Evolutionary conservation across 352 stramenopile genomes (phyloP).

Genomic region (Thalassiosira allenii): DNA sequence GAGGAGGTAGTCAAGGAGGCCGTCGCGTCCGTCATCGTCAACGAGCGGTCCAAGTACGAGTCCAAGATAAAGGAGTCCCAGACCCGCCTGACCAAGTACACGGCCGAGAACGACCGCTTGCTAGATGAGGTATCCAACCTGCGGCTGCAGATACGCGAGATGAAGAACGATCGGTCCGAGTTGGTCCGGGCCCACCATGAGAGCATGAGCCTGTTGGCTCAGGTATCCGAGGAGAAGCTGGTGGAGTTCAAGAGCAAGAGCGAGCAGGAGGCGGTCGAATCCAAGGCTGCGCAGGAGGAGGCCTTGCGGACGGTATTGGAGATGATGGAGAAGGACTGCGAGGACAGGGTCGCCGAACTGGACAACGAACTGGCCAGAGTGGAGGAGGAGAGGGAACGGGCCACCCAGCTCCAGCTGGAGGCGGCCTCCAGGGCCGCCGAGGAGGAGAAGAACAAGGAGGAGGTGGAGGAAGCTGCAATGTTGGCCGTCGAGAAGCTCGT

Average conservation of each 20-base stretch:
- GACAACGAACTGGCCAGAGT: slow-evolving; percentile 42
- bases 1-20: slow-evolving; percentile 25
- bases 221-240: slow-evolving; percentile 63
- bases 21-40: slow-evolving; percentile 30
- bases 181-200: slow-evolving; percentile 58
- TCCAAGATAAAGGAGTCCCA: slow-evolving; percentile 26
- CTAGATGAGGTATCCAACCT: slow-evolving; percentile 59
- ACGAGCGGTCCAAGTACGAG: slow-evolving; percentile 35
- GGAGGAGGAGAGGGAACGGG: slow-evolving; percentile 47
- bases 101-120: slow-evolving; percentile 53
- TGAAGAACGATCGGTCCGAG: slow-evolving; percentile 59
- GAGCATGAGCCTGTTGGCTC: slow-evolving; percentile 51
- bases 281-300: slow-evolving; percentile 56
- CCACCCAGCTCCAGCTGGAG: slow-evolving; percentile 40
- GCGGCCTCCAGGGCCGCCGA: slow-evolving; percentile 24
- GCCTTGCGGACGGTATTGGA: slow-evolving; percentile 60
- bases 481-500: slow-evolving; percentile 56
- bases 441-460: slow-evolving; percentile 34
- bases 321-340: slow-evolving; percentile 69
- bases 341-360: slow-evolving; percentile 52
- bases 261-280: slow-evolving; percentile 46
- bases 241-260: slow-evolving; percentile 52
- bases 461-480: slow-evolving; percentile 49
- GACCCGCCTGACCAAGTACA: slow-evolving; percentile 51
- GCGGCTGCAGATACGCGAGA: slow-evolving; percentile 61